Conservation (phyloP, 371 early-diverging fungal species). For the Haplosporangium sp. region DNA sequence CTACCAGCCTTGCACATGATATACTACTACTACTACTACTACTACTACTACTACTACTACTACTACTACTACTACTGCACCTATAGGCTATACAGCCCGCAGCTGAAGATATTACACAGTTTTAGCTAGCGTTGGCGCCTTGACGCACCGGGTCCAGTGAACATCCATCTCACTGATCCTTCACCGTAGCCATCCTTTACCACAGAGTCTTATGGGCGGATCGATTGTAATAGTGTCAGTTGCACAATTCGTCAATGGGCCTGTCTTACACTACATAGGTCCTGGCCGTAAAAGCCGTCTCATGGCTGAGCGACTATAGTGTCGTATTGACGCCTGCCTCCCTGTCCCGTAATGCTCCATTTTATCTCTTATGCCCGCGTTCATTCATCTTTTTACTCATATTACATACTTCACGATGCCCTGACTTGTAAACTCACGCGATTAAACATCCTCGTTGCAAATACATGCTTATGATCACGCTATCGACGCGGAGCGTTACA, state of each 20-base stretch:
- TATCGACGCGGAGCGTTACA: slow-evolving; percentile 7
- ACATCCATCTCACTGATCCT: neutral
- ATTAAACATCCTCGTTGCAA: too few relatives aligned
- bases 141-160: neutral
- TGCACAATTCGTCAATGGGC: too few relatives aligned
- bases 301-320: slow-evolving; percentile 20
- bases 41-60: too few relatives aligned
- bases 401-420: too few relatives aligned
- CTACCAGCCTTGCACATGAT: too few relatives aligned
- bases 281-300: slow-evolving; percentile 12
- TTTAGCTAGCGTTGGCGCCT: neutral
- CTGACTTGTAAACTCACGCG: too few relatives aligned
- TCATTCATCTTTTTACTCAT: too few relatives aligned
- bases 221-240: too few relatives aligned
- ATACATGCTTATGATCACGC: too few relatives aligned
- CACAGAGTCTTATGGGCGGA: too few relatives aligned
- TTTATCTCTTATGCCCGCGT: slow-evolving; percentile 4
- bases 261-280: slow-evolving; percentile 4
- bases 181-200: neutral
- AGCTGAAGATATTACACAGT: slow-evolving; percentile 3
- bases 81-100: slow-evolving; percentile 22
- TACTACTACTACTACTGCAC: neutral
- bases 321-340: slow-evolving; percentile 16
- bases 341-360: slow-evolving; percentile 21
- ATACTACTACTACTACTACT: too few relatives aligned